Base-by-base conservation (phyloP, 176 grass and related monocot species). In the Musa beccarii region DNA sequence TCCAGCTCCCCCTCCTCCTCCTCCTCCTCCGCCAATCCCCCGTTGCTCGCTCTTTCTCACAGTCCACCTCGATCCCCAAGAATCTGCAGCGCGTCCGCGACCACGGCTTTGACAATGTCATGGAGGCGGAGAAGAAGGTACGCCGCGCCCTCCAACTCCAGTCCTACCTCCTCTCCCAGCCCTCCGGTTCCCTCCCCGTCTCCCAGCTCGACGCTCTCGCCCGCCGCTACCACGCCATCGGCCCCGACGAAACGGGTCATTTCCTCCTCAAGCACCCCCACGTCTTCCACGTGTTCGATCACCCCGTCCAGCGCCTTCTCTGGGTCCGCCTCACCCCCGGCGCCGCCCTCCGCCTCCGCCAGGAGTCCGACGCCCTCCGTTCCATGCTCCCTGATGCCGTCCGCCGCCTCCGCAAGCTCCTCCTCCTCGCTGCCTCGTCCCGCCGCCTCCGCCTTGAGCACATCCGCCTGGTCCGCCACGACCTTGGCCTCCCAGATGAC, bases 221-320 rank as follows among this genome's bases (percentile, higher is more conserved):
- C n/a, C 94, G 90, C 52, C 90, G 90, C 67, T 52, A 86, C 63
- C 87, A 91, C 62, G 63, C 86, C 75, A 80, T 98, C 14, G 49
- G 54, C 49, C 82, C 88, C 11, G 54, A 86, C 52, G 90, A 90
- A 11, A 82, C 83, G 43, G 85, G 84, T 29, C 72, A 83, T 11
- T 99, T 89, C 82, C 84, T 99, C 73, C 80, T 91, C 64, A 84
- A 88, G 77, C 90, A 98, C 75, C 90, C 90, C 71, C 82, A 89
- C 86, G 82, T 84, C 24, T 98, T 98, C 84, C 95, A 93, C 73
- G 82, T 98, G 72, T 98, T 98, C 68, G 86, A 89, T 63, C 94
- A 98, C 69, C 94, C 94, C 29, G 86, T 93, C 29, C 90, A 85
- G 72, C 94, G 90, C 84, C 56, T 89, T 64, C 87, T 98, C 72